Percentiles rank a stretch among this genome's conserved stretches.
Evolutionary conservation across 192 early-diverging fungal species (phyloP).

Genomic region (Coemansia sp.): DNA sequence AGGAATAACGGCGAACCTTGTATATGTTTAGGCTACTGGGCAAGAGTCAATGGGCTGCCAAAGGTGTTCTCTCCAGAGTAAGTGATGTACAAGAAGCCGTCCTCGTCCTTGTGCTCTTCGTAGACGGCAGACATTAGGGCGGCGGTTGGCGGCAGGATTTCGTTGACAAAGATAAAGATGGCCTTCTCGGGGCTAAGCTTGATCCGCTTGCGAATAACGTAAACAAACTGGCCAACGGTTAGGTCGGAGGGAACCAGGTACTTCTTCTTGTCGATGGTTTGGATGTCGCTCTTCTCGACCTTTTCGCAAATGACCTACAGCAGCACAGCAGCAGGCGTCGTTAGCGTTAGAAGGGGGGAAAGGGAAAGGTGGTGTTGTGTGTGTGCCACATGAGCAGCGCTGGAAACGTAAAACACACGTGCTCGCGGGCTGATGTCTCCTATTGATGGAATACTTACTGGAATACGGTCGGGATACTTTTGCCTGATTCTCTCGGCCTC

Average conservation of each 20-base stretch:
- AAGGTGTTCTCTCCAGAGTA: conserved; percentile 92
- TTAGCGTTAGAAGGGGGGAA: not conserved
- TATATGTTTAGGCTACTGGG: not conserved
- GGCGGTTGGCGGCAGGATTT: conserved; percentile 91
- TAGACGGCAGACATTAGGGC: conserved; percentile 94
- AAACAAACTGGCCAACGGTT: conserved; percentile 98
- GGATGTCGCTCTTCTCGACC: conserved; percentile 97
- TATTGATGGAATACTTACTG: conserved; percentile 50
- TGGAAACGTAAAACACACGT: not conserved
- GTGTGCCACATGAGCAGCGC: not conserved
- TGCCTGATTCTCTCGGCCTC: conserved; percentile 96
- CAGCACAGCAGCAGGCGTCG: not conserved
- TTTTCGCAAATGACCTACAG: conserved; percentile 85
- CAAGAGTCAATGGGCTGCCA: conserved; percentile 36
- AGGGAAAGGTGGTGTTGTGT: no score
- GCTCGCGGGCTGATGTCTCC: no score
- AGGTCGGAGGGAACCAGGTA: conserved; percentile 96
- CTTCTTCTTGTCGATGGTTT: conserved; percentile 98
- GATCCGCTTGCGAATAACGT: conserved; percentile 96
- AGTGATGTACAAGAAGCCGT: conserved; percentile 97
- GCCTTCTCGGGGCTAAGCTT: conserved; percentile 97
- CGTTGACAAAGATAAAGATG: conserved; percentile 99
- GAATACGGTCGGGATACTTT: conserved; percentile 95
- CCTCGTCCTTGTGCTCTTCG: conserved; percentile 97
- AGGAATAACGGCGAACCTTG: not conserved